These are phyloP conservation scores for Penstemon barbatus DNA, from an alignment of 257 asterid species.

Conservation along the genomic window DNA sequence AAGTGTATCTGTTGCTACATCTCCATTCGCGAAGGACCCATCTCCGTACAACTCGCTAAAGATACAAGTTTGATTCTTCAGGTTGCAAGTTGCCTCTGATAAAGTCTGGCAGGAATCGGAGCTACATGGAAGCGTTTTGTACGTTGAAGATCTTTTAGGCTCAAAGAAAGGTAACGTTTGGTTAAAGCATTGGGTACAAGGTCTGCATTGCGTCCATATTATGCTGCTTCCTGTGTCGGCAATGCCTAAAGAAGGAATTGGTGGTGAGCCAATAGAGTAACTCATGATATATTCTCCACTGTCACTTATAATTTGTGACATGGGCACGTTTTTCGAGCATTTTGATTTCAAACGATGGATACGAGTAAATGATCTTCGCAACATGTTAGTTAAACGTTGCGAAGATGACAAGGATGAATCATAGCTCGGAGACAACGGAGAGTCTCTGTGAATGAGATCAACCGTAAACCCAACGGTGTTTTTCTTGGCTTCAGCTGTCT, in stretches of 20 bases:
- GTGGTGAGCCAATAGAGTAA: slow-evolving; percentile 41
- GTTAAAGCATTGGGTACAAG: slow-evolving; percentile 36
- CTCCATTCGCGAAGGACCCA: neutral
- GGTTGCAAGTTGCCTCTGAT: neutral
- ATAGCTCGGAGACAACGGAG: slow-evolving; percentile 31
- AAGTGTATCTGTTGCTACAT: neutral
- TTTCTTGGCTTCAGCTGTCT: neutral
- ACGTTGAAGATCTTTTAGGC: slow-evolving; percentile 26
- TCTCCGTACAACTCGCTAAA: neutral
- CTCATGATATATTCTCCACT: slow-evolving; percentile 40
- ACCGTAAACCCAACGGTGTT: slow-evolving; percentile 27
- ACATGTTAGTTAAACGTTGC: slow-evolving; percentile 25
- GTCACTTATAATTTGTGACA: neutral
- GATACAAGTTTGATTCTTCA: neutral
- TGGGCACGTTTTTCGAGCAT: neutral
- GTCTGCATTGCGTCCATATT: slow-evolving; percentile 51
- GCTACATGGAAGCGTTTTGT: slow-evolving; percentile 18
- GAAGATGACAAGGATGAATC: slow-evolving; percentile 10
- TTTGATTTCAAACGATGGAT: neutral
- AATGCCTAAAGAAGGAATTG: slow-evolving; percentile 32
- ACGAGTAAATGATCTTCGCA: slow-evolving; percentile 31
- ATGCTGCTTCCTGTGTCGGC: slow-evolving; percentile 50
- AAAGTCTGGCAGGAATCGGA: slow-evolving; percentile 8
- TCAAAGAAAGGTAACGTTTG: slow-evolving; percentile 35
- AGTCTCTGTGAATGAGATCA: slow-evolving; percentile 40